phyloP scores from a whole-genome alignment of 106 monocot genomes.

The Platanthera guangdongensis region DNA sequence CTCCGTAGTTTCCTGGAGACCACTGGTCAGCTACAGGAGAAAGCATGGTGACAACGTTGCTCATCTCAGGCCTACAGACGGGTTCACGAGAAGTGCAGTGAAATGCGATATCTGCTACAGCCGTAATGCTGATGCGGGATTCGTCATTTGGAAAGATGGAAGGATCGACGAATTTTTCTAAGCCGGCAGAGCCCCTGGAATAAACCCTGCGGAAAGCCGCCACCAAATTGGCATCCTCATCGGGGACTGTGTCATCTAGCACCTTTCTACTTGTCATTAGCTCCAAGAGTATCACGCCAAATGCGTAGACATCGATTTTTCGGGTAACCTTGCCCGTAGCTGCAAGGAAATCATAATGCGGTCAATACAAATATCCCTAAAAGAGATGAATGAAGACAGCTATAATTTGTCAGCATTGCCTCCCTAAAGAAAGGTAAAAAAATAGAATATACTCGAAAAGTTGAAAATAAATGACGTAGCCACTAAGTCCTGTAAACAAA shows the following conservation, averaged over 20 bases:
- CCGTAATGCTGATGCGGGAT: slow-evolving; percentile 23
- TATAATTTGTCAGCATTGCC: too few species aligned
- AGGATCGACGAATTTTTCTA: slow-evolving; percentile 46
- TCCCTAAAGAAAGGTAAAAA: neutral
- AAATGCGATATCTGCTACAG: slow-evolving; percentile 64
- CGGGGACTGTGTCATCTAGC: slow-evolving; percentile 61
- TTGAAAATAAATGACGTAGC: neutral
- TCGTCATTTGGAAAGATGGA: slow-evolving; percentile 41
- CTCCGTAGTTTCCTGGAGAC: slow-evolving; percentile 37
- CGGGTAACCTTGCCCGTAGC: slow-evolving; percentile 82
- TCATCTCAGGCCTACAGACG: slow-evolving; percentile 74
- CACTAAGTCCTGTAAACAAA: neutral
- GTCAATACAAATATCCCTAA: neutral
- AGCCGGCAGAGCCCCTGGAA: slow-evolving; percentile 25
- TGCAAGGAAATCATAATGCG: slow-evolving; percentile 13
- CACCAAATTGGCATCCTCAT: slow-evolving; percentile 56
- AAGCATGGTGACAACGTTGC: slow-evolving; percentile 72
- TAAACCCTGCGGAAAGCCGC: slow-evolving; percentile 38
- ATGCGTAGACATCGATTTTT: slow-evolving; percentile 88
- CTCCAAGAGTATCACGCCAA: slow-evolving; percentile 88
- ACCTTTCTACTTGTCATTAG: slow-evolving; percentile 64
- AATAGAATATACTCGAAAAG: neutral
- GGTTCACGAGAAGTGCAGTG: slow-evolving; percentile 87
- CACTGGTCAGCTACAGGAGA: slow-evolving; percentile 66
- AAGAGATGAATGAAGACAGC: neutral